These are phyloP conservation scores for Epichloe gansuensis DNA, from an alignment of 2,329 filamentous ascomycete genomes.

Conservation along the genomic window DNA sequence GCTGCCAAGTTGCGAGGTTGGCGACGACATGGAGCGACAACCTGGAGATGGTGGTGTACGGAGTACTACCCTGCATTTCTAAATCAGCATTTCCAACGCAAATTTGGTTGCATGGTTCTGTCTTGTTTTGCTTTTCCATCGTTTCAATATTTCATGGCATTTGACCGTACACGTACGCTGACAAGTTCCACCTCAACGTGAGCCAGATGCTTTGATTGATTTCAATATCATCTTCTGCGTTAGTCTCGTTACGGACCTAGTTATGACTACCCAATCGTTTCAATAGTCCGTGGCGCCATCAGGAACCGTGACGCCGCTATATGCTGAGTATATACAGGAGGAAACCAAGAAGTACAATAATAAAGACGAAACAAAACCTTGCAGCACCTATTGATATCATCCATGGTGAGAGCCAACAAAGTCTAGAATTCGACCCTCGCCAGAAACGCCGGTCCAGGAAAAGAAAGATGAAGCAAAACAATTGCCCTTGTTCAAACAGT, in stretches of 20 bases:
- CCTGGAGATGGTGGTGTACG: too few relatives aligned
- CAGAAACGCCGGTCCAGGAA: neutral
- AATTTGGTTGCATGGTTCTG: too few relatives aligned
- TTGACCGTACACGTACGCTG: too few relatives aligned
- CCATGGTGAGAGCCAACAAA: neutral
- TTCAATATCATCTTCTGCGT: neutral
- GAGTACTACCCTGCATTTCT: too few relatives aligned
- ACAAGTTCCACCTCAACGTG: too few relatives aligned
- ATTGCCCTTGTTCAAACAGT: neutral
- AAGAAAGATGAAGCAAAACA: neutral
- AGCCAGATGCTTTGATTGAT: neutral
- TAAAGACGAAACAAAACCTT: neutral
- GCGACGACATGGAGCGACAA: neutral
- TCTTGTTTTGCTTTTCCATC: too few relatives aligned
- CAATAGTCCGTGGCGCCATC: neutral
- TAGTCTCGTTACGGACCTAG: neutral
- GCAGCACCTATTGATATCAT: neutral
- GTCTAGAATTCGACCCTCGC: neutral
- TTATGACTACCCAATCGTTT: neutral
- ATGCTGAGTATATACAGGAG: conserved; percentile 1
- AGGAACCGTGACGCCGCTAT: conserved; percentile 2
- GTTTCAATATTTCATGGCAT: too few relatives aligned
- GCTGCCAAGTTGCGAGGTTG: neutral
- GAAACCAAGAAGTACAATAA: neutral
- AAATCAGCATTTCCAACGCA: too few relatives aligned